Evolutionary conservation across 441 rosid species (phyloP), one percentile per base, ranked within the genome.

Genomic region (Populus tomentosa): DNA sequence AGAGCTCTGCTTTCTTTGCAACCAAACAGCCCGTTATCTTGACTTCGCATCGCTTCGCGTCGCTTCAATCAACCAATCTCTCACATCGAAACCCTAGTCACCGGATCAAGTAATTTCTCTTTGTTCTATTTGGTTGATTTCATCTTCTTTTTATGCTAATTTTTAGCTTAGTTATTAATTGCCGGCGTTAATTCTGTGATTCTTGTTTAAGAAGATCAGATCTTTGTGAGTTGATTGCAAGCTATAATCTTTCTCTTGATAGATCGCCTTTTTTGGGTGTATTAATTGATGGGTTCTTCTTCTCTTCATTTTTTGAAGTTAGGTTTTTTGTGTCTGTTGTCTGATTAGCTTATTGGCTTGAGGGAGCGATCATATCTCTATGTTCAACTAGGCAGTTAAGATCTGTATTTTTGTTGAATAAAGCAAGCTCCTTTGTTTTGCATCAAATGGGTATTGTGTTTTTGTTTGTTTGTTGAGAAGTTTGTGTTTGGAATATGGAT

Each of bases 101-200:
- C 63, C 79, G 84, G 86, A 86, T 85, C 91, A 80, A 90, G 93
- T 90, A 83, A 23, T 21, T 42, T 73, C 63, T n/a, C 26, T 59
- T 26, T 61, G 14, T 9, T 61, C 65, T 10, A 61, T 4, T 3
- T 61, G 9, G 65, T 61, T 4, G 14, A n/a, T 9, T 21, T 61
- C 13, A 4, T 61, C 28, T 8, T 61, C 7, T 23, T 35, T 59
- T 28, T 33, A 24, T 11, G 10, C 24, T 33, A 35, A 21, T 74
- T 56, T 6, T n/a, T 23, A 1, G 20, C 16, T 35, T n/a, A 11
- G 6, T 36, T 5, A 18, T 16, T 21, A 21, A 59, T 21, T 75
- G 10, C 18, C 7, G 20, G 53, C 3, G 28, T 16, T 40, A 64
- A 11, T 10, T 28, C 21, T 14, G 32, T 40, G 28, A 10, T 24